A percentile compares a stretch with the other conserved stretches of the same genome.
These are phyloP conservation scores for Phialocephala subalpina DNA, from an alignment of 2,329 filamentous ascomycete species.

Conservation along the genomic window DNA sequence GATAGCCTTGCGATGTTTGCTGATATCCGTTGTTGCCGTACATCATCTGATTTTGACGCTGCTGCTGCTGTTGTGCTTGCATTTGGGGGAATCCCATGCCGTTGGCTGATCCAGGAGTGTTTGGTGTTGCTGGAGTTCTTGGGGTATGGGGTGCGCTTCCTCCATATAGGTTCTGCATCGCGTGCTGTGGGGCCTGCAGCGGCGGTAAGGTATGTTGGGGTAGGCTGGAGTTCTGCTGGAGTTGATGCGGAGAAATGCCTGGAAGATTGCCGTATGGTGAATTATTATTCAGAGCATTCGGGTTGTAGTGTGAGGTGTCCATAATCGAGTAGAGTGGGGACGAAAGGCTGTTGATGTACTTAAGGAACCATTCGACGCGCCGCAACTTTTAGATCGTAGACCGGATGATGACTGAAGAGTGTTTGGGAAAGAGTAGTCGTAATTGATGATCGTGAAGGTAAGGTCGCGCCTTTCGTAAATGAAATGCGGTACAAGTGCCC, in stretches of 20 bases:
- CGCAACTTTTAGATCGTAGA: slow-evolving; percentile 1
- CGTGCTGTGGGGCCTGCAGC: slow-evolving; percentile 56
- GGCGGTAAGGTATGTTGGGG: slow-evolving; percentile 64
- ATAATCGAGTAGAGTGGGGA: slow-evolving; percentile 27
- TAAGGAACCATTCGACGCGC: slow-evolving; percentile 24
- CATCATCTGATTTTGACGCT: slow-evolving; percentile 42
- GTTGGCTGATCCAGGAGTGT: slow-evolving; percentile 63
- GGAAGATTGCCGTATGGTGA: slow-evolving; percentile 42
- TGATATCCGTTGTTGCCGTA: slow-evolving; percentile 37
- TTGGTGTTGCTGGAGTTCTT: slow-evolving; percentile 68
- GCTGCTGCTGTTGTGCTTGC: slow-evolving; percentile 45
- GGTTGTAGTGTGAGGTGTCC: slow-evolving; percentile 42
- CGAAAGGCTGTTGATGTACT: slow-evolving; percentile 4
- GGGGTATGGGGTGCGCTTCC: slow-evolving; percentile 61
- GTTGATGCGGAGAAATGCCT: slow-evolving; percentile 46
- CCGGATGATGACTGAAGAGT: neutral
- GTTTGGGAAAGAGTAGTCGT: neutral
- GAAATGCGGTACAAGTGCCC: neutral
- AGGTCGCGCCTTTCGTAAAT: neutral
- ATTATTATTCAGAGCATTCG: slow-evolving; percentile 41
- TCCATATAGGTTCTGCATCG: slow-evolving; percentile 62
- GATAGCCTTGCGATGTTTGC: slow-evolving; percentile 51
- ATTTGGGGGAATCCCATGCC: slow-evolving; percentile 60
- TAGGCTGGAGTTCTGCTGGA: slow-evolving; percentile 50
- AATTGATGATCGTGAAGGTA: neutral